Conservation (phyloP, 345 rosid species). For the Gossypium raimondii region DNA sequence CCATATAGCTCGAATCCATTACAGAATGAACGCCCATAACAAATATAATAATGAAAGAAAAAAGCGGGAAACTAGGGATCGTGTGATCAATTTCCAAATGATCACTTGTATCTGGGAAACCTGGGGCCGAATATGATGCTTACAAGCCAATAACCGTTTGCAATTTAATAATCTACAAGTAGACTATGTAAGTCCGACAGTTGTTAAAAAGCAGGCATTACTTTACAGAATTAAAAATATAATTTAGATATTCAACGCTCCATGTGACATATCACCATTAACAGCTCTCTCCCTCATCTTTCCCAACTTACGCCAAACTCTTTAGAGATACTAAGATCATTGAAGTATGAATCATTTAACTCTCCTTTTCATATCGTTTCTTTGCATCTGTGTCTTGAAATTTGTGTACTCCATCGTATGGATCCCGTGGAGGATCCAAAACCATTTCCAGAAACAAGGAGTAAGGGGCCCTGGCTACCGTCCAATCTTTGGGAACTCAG, state of each 20-base stretch:
- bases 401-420: slow-evolving; percentile 38
- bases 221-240: not conserved
- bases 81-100: no score
- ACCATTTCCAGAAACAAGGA: slow-evolving; percentile 45
- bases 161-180: no score
- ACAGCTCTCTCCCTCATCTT: not conserved
- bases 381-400: slow-evolving; percentile 31
- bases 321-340: not conserved
- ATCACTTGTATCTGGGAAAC: no score
- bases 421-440: slow-evolving; percentile 52
- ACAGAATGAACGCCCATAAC: no score
- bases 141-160: no score
- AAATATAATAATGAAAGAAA: no score
- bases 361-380: slow-evolving; percentile 17
- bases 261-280: not conserved
- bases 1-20: no score
- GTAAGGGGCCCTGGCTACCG: slow-evolving; percentile 58
- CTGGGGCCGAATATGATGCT: no score
- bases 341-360: slow-evolving; percentile 16
- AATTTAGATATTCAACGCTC: not conserved
- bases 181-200: not conserved
- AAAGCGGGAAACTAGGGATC: no score
- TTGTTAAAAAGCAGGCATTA: not conserved
- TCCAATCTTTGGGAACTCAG: slow-evolving; percentile 53
- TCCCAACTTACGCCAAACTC: not conserved